phyloP scores from a whole-genome alignment of 371 early-diverging fungal species.

The Rhizopus delemar region DNA sequence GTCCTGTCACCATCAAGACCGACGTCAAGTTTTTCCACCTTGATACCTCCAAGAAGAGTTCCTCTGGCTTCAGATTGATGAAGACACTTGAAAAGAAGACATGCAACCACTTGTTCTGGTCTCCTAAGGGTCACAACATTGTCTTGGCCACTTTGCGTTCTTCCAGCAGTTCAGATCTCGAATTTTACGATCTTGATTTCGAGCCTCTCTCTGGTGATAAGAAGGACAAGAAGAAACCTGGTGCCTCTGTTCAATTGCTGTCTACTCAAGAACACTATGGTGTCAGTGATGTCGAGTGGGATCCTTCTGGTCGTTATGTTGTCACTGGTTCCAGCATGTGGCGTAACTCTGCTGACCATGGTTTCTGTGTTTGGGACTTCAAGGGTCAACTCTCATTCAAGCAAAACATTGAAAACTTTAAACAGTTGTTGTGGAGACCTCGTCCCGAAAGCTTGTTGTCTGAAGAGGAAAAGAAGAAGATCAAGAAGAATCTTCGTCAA shows the following conservation, averaged over 20 bases:
- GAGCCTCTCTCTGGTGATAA: constrained; percentile 53
- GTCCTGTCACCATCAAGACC: constrained; percentile 65
- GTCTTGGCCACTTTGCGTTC: constrained; percentile 87
- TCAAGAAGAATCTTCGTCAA: constrained; percentile 89
- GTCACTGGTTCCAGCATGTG: constrained; percentile 86
- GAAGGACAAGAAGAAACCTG: constrained; percentile 56
- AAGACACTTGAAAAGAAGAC: constrained; percentile 73
- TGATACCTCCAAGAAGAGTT: constrained; percentile 54
- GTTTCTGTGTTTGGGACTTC: constrained; percentile 92
- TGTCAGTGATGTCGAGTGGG: constrained; percentile 96
- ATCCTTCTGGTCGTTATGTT: constrained; percentile 96
- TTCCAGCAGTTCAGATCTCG: constrained; percentile 77
- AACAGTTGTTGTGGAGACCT: constrained; percentile 95
- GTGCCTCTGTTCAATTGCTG: constrained; percentile 62
- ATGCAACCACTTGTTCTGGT: constrained; percentile 88
- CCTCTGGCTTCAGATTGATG: constrained; percentile 70
- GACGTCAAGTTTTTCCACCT: constrained; percentile 83
- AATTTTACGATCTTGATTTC: constrained; percentile 93
- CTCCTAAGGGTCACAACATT: constrained; percentile 93
- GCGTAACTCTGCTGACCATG: constrained; percentile 82
- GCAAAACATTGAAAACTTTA: constrained; percentile 79
- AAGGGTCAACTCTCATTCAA: constrained; percentile 81
- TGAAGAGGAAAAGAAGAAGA: constrained; percentile 79
- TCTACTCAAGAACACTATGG: constrained; percentile 87
- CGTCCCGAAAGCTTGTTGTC: constrained; percentile 85